These are phyloP conservation scores for Suillus brevipes DNA, from an alignment of 768 basidiomycete species.

Conservation along the genomic window DNA sequence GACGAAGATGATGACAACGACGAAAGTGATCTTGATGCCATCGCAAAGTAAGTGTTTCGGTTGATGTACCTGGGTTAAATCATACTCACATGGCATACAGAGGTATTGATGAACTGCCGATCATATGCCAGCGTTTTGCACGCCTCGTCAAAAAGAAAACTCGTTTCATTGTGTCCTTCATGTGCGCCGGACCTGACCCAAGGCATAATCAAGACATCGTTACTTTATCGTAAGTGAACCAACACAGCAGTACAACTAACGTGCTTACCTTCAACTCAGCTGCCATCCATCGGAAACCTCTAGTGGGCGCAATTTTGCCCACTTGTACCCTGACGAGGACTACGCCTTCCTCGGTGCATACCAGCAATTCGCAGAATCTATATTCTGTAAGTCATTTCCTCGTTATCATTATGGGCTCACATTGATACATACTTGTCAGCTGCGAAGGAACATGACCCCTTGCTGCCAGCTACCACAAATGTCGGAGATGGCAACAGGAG, in stretches of 20 bases:
- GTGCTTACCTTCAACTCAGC: not conserved
- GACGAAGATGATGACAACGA: not conserved
- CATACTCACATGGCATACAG: constrained; percentile 1
- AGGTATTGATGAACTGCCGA: constrained; percentile 6
- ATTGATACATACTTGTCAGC: not conserved
- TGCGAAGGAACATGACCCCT: not conserved
- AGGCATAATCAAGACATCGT: constrained; percentile 7
- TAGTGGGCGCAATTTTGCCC: not conserved
- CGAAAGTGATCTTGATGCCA: not conserved
- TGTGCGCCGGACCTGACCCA: constrained; percentile 11
- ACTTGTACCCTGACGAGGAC: constrained; percentile 1
- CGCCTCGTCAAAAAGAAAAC: not conserved
- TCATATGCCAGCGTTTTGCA: not conserved
- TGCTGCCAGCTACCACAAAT: not conserved
- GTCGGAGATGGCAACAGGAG: not conserved
- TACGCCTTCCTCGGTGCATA: constrained; percentile 3
- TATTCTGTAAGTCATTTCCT: constrained; percentile 9
- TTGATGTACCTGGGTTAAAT: not conserved
- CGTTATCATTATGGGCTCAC: not conserved
- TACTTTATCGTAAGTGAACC: constrained; percentile 1
- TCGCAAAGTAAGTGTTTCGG: constrained; percentile 3
- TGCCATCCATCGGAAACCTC: constrained; percentile 5
- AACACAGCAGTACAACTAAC: not conserved
- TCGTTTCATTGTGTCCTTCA: constrained; percentile 5
- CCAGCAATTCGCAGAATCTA: constrained; percentile 1